These are phyloP conservation scores for Kodamaea restingae DNA, from an alignment of 805 yeast species.

Conservation along the genomic window DNA sequence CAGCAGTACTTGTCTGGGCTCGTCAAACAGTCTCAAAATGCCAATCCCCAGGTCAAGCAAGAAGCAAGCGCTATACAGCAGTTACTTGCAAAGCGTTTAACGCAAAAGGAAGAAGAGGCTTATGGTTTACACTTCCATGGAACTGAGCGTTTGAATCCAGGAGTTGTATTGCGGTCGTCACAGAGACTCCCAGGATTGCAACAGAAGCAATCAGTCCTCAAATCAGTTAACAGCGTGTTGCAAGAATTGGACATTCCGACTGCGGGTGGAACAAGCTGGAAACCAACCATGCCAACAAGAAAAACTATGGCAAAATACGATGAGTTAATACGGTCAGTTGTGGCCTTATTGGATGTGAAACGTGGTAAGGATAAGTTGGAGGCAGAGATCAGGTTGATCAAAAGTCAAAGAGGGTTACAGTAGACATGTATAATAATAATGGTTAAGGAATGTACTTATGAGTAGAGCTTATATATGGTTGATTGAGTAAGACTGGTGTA, in stretches of 20 bases:
- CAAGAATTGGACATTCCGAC: conserved; percentile 77
- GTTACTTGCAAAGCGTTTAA: conserved; percentile 51
- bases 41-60: conserved; percentile 23
- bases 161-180: conserved; percentile 77
- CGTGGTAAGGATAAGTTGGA: conserved; percentile 83
- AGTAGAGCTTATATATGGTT: background rate
- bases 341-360: conserved; percentile 74
- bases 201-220: conserved; percentile 67
- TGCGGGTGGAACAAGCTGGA: conserved; percentile 45
- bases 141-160: conserved; percentile 64
- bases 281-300: conserved; percentile 86
- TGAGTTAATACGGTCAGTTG: conserved; percentile 63
- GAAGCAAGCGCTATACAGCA: conserved; percentile 40
- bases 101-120: conserved; percentile 75
- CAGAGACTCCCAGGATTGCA: conserved; percentile 42
- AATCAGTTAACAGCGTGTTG: conserved; percentile 64
- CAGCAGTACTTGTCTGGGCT: conserved; percentile 40
- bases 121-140: conserved; percentile 80
- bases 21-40: conserved; percentile 30
- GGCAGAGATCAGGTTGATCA: conserved; percentile 55
- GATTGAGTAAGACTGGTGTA: background rate
- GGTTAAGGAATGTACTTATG: background rate
- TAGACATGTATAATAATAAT: conserved; percentile 12
- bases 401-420: conserved; percentile 37
- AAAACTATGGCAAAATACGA: conserved; percentile 76